Base-by-base conservation (phyloP, 768 basidiomycete genomes). In the Leccinum sublutescens region DNA sequence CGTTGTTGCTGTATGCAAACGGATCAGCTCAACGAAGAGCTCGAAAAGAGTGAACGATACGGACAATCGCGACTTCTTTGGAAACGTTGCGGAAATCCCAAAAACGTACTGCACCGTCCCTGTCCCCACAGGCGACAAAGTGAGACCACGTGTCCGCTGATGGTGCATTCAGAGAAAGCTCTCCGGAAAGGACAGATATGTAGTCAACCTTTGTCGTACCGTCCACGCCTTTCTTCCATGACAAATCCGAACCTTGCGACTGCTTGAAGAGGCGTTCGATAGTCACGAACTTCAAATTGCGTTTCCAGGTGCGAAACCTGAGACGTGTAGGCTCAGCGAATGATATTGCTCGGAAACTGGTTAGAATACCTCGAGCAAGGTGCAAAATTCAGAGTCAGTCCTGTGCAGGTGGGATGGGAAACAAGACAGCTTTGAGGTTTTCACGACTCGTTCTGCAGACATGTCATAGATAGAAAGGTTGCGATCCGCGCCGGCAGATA, bases 281-380 rank as follows among this genome's bases (percentile, higher is more conserved):
- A 73, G 60, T 83, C 82, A 21, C 76, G 80, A n/a, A 82, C 54
- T 63, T 84, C 82, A 54, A 80, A 82, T 59, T 83, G 82, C 29
- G 76, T 72, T 62, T 84, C 82, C 21, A 79, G 71, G 63, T 83
- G 80, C 6, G 76, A 76, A 51, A 82, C 73, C 82, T 83, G 50
- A 21, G 48, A 45, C 12, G 10, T 34, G 23, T 12, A 27, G 14
- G 21, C 8, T 64, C 40, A 58, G 27, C 52, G 31, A 55, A 52
- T 8, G 29, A 36, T 36, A 29, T 2, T 12, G 9, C 45, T 34
- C 8, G 58, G 51, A 34, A 43, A 56, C 17, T 57, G 56, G 43
- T 14, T 53, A 57, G 19, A n/a, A 48, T 62, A 81, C 80, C 76
- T 83, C 80, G 11, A 82, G 63, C 38, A 81, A 66, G 0, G 69